Percentiles rank a stretch among this genome's conserved stretches.
These are phyloP conservation scores for Ogataea paradorogensis DNA, from an alignment of 805 yeast genomes.

Conservation along the genomic window DNA sequence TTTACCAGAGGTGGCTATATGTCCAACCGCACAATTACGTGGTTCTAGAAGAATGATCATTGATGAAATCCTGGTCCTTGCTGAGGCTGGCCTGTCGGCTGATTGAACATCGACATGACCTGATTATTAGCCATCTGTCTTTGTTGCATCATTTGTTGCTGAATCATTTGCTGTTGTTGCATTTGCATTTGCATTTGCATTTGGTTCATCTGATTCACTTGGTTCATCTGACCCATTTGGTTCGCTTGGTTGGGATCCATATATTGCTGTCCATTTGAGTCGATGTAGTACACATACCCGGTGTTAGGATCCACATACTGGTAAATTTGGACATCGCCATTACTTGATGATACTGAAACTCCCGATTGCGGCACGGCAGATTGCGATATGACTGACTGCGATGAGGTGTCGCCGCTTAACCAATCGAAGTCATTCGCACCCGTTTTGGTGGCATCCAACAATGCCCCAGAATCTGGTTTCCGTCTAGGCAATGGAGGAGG, in stretches of 20 bases:
- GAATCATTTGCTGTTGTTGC: slow-evolving; percentile 4
- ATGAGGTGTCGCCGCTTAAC: slow-evolving; percentile 25
- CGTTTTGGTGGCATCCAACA: slow-evolving; percentile 31
- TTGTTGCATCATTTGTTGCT: slow-evolving; percentile 7
- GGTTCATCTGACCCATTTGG: slow-evolving; percentile 22
- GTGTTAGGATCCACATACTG: slow-evolving; percentile 73
- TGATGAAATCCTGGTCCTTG: slow-evolving; percentile 17
- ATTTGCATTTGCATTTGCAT: slow-evolving; percentile 25
- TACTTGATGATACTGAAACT: neutral
- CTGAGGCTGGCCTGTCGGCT: slow-evolving; percentile 27
- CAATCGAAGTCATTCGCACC: slow-evolving; percentile 39
- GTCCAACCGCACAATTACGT: slow-evolving; percentile 19
- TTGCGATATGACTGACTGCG: slow-evolving; percentile 21
- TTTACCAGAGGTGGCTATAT: slow-evolving; percentile 53
- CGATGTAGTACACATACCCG: slow-evolving; percentile 64
- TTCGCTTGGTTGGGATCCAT: slow-evolving; percentile 45
- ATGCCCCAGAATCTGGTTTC: slow-evolving; percentile 31
- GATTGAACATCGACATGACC: slow-evolving; percentile 40
- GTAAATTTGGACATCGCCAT: slow-evolving; percentile 42
- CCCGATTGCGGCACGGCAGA: too few species aligned
- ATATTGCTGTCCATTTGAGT: slow-evolving; percentile 64
- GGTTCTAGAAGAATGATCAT: slow-evolving; percentile 12
- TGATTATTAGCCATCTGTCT: slow-evolving; percentile 25
- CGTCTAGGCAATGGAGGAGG: slow-evolving; percentile 50
- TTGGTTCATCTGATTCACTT: slow-evolving; percentile 23